Evolutionary conservation across 257 asterid species (phyloP).

Genomic region (Linderniella brevidens): DNA sequence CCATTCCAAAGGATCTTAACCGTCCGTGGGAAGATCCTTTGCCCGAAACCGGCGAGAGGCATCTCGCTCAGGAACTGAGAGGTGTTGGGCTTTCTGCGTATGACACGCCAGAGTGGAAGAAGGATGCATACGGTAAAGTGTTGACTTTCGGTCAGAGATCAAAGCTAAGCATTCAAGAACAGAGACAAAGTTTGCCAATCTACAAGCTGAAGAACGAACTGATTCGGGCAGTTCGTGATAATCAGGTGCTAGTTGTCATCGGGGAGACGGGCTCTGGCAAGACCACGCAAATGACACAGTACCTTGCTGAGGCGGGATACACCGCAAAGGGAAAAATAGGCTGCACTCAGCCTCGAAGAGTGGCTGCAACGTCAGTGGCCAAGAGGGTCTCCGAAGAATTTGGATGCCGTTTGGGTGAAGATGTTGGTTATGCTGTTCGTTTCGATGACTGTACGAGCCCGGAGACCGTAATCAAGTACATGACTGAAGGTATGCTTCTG

Average conservation of each 20-base stretch:
- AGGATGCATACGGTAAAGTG: constrained; percentile 61
- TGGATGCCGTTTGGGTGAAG: constrained; percentile 67
- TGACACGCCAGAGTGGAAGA: constrained; percentile 86
- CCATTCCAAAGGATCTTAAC: constrained; percentile 67
- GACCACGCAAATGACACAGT: constrained; percentile 65
- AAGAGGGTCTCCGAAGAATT: constrained; percentile 75
- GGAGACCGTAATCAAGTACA: constrained; percentile 65
- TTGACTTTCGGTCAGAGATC: constrained; percentile 67
- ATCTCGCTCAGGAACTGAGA: constrained; percentile 61
- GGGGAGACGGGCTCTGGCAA: constrained; percentile 87
- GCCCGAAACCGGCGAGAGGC: constrained; percentile 76
- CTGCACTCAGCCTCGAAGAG: constrained; percentile 76
- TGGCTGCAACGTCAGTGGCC: constrained; percentile 81
- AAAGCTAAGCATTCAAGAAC: constrained; percentile 59
- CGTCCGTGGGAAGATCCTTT: constrained; percentile 79
- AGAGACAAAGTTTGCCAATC: constrained; percentile 56
- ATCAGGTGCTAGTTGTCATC: constrained; percentile 69
- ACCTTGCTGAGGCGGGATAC: constrained; percentile 74
- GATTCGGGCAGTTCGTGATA: constrained; percentile 56
- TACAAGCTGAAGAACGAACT: constrained; percentile 57
- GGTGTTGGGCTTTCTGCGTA: constrained; percentile 69
- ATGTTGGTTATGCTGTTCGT: constrained; percentile 68
- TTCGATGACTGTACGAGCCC: constrained; percentile 80
- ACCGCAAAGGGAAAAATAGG: constrained; percentile 63
- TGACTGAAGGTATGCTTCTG: constrained; percentile 77